Conservation (phyloP, 257 asterid species). For the Thymus quinquecostatus region DNA sequence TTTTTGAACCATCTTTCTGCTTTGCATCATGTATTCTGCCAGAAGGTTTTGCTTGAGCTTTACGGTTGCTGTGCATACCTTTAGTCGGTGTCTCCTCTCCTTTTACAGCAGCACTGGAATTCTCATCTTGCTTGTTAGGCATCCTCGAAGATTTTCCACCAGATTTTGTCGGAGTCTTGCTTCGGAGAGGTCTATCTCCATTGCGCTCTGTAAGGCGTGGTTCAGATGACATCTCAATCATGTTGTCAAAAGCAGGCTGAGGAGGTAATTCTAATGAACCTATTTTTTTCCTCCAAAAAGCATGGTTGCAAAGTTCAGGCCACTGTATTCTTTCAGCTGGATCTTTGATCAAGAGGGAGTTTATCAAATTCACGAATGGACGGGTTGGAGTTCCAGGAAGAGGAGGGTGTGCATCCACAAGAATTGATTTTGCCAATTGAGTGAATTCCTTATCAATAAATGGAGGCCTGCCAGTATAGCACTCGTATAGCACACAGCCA, state of each 20-base stretch:
- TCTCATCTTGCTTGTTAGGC: conserved; percentile 58
- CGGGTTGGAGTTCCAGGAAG: conserved; percentile 87
- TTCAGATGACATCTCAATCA: conserved; percentile 73
- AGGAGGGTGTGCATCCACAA: conserved; percentile 76
- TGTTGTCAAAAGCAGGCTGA: conserved; percentile 84
- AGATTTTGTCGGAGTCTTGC: conserved; percentile 62
- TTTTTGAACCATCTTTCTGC: conserved; percentile 57
- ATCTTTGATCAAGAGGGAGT: conserved; percentile 92
- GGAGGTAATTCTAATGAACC: conserved; percentile 68
- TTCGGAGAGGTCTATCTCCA: conserved; percentile 69
- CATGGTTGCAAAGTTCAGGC: conserved; percentile 90
- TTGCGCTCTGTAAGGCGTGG: conserved; percentile 76
- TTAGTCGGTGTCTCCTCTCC: conserved; percentile 66
- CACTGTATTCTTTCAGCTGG: conserved; percentile 96
- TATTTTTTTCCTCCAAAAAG: conserved; percentile 79
- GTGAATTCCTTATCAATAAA: conserved; percentile 91
- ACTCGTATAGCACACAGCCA: conserved; percentile 96
- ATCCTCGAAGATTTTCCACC: conserved; percentile 65
- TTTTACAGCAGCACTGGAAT: conserved; percentile 47
- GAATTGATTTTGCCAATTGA: conserved; percentile 79
- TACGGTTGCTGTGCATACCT: conserved; percentile 61
- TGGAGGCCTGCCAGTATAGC: conserved; percentile 95
- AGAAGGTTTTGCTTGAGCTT: conserved; percentile 64
- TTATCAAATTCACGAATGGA: conserved; percentile 84
- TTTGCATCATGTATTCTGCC: conserved; percentile 61